phyloP scores from a whole-genome alignment of 768 basidiomycete species.

The Stropharia rugosoannulata region DNA sequence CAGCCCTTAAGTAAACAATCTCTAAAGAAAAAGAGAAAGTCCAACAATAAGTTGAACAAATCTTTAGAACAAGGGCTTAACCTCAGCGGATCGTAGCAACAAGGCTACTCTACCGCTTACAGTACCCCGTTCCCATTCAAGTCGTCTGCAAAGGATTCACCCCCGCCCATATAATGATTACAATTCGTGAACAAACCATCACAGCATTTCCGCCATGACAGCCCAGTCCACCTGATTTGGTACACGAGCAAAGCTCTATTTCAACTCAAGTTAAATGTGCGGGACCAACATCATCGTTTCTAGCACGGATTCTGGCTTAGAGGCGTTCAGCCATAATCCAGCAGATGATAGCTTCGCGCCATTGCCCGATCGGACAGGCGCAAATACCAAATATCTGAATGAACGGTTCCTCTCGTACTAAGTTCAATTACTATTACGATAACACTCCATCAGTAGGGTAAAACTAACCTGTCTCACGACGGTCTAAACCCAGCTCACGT shows the following conservation, averaged over 20 bases:
- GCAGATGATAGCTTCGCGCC: conserved; percentile 79
- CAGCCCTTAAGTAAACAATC: conserved; percentile 43
- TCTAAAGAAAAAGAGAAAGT: conserved; percentile 41
- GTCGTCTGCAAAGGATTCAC: conserved; percentile 80
- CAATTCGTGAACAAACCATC: conserved; percentile 52
- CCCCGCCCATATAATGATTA: conserved; percentile 67
- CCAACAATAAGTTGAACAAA: conserved; percentile 55
- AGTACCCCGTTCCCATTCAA: conserved; percentile 74
- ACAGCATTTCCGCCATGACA: conserved; percentile 52
- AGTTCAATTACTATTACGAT: conserved; percentile 76
- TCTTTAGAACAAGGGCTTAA: conserved; percentile 72
- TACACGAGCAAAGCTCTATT: conserved; percentile 73
- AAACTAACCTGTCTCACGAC: conserved; percentile 86
- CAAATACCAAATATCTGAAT: conserved; percentile 85
- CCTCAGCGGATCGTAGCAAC: conserved; percentile 78
- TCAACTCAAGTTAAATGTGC: conserved; percentile 61
- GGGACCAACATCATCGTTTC: conserved; percentile 72
- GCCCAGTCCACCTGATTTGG: conserved; percentile 58
- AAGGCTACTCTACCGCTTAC: conserved; percentile 79
- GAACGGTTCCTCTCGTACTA: conserved; percentile 83
- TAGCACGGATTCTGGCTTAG: conserved; percentile 82
- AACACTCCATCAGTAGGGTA: conserved; percentile 80
- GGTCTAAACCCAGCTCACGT: conserved; percentile 82
- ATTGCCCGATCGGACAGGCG: conserved; percentile 77
- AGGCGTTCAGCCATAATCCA: conserved; percentile 86